Percentiles rank a stretch among this genome's conserved stretches.
Evolutionary conservation across 2,329 filamentous ascomycete species (phyloP).

Genomic region (Thermothelomyces thermophilus): DNA sequence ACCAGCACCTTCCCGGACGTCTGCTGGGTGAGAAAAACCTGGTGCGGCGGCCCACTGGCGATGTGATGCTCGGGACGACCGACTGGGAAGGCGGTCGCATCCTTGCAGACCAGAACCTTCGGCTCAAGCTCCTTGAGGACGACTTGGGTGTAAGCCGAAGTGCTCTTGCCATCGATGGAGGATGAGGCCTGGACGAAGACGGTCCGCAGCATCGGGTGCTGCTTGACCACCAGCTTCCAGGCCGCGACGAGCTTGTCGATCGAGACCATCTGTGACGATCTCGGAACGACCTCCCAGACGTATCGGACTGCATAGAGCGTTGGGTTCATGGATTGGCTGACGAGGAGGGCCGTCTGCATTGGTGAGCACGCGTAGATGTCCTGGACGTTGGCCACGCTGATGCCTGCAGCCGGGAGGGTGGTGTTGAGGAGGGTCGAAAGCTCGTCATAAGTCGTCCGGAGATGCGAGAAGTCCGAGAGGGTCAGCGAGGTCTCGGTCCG

Average conservation of each 20-base stretch:
- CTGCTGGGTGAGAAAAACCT: background rate
- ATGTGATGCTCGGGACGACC: conserved; percentile 7
- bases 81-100: background rate
- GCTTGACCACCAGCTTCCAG: conserved; percentile 48
- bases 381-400: conserved; percentile 20
- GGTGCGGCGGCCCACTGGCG: conserved; percentile 1
- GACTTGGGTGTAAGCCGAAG: conserved; percentile 25
- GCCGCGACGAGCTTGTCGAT: conserved; percentile 30
- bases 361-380: conserved; percentile 33
- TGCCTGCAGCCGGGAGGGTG: conserved; percentile 16
- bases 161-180: conserved; percentile 1
- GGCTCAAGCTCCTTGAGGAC: conserved; percentile 19
- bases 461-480: conserved; percentile 29
- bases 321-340: conserved; percentile 27
- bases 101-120: conserved; percentile 3
- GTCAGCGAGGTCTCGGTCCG: conserved; percentile 20
- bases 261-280: background rate
- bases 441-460: conserved; percentile 24
- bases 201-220: conserved; percentile 63
- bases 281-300: conserved; percentile 12
- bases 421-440: conserved; percentile 13
- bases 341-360: conserved; percentile 30
- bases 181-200: conserved; percentile 59
- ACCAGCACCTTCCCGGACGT: background rate
- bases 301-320: conserved; percentile 14